Percentiles rank a stretch among this genome's conserved stretches.
Evolutionary conservation across 768 basidiomycete genomes (phyloP).

Genomic region (Rhodotorula paludigena): DNA sequence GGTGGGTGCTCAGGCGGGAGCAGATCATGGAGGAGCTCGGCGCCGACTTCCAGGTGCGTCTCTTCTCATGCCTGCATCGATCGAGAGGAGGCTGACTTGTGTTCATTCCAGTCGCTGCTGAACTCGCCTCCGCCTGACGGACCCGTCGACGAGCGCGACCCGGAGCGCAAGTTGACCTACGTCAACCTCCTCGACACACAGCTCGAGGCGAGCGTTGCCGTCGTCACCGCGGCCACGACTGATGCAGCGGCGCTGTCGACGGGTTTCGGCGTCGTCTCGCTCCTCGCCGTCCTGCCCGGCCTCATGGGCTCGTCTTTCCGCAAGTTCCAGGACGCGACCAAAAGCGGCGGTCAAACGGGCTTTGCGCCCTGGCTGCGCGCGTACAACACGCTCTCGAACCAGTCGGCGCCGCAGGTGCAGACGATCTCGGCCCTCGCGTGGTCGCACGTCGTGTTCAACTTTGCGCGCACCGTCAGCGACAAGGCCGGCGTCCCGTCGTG

Average conservation of each 20-base stretch:
- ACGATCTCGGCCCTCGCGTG: slow-evolving; percentile 19
- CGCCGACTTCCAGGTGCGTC: slow-evolving; percentile 5
- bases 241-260: not conserved
- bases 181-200: not conserved
- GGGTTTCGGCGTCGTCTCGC: not conserved
- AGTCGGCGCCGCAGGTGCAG: not conserved
- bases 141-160: not conserved
- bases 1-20: slow-evolving; percentile 3
- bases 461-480: slow-evolving; percentile 7
- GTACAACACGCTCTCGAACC: not conserved
- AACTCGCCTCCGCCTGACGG: not conserved
- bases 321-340: slow-evolving; percentile 2
- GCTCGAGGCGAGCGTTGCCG: too few relatives aligned
- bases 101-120: not conserved
- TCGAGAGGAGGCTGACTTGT: not conserved
- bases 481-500: not conserved
- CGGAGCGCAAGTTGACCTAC: not conserved
- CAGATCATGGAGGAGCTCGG: slow-evolving; percentile 6
- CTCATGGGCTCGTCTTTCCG: slow-evolving; percentile 29
- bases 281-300: slow-evolving; percentile 24
- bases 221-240: too few relatives aligned
- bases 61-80: not conserved
- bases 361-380: slow-evolving; percentile 25
- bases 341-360: slow-evolving; percentile 4
- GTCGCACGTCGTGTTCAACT: slow-evolving; percentile 24